Evolutionary conservation across 2,329 filamentous ascomycete species (phyloP).

Genomic region (Aspergillus nomiae): DNA sequence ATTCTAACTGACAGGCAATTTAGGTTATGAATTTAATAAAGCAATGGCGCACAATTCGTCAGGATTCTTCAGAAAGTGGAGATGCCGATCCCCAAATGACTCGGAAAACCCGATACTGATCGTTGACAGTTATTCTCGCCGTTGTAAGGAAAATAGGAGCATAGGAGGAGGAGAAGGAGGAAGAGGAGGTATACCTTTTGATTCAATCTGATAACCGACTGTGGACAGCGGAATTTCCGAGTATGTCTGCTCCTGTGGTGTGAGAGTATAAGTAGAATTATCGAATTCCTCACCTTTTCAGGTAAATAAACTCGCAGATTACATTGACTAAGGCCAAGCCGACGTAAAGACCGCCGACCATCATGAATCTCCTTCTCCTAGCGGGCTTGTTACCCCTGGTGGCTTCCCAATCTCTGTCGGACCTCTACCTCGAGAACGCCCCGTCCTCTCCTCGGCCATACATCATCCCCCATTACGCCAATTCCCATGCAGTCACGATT

Average conservation of each 20-base stretch:
- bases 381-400: conserved; percentile 7
- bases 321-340: not conserved
- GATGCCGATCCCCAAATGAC: not conserved
- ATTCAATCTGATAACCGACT: not conserved
- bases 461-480: conserved; percentile 37
- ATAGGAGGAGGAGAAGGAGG: not conserved
- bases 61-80: not conserved
- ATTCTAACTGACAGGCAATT: not conserved
- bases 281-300: not conserved
- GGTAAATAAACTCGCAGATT: not conserved
- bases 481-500: conserved; percentile 35
- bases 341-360: not conserved
- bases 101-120: conserved; percentile 2
- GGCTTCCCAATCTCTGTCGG: conserved; percentile 14
- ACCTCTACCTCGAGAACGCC: conserved; percentile 32
- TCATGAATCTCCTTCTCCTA: conserved; percentile 11
- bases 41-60: not conserved
- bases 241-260: not conserved
- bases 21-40: not conserved
- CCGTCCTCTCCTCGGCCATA: conserved; percentile 39
- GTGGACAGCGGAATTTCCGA: not conserved
- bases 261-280: not conserved
- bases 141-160: not conserved
- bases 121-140: not conserved
- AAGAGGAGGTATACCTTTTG: not conserved